Conservation (phyloP, 805 yeast genomes). For the Myxozyma mucilagina region DNA sequence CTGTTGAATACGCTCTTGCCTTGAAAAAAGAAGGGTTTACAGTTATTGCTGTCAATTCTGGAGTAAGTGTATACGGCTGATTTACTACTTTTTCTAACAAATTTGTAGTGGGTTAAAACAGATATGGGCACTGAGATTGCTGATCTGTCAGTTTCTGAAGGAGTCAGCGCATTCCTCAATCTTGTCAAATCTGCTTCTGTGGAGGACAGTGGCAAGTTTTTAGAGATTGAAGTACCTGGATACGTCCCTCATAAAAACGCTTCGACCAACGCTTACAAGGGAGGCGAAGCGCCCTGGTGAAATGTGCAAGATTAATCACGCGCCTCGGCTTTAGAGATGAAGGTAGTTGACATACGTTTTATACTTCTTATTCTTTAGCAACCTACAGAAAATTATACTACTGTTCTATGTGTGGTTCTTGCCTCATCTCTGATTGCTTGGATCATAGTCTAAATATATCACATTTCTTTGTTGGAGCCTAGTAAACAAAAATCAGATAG, state of each 20-base stretch:
- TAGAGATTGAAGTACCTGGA: background rate
- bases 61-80: background rate
- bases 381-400: too few relatives aligned
- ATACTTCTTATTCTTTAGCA: too few relatives aligned
- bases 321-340: too few relatives aligned
- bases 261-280: background rate
- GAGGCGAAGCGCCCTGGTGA: too few relatives aligned
- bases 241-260: background rate
- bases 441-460: too few relatives aligned
- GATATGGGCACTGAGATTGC: conserved; percentile 1
- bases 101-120: background rate
- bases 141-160: background rate
- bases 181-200: background rate
- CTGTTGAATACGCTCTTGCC: background rate
- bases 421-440: too few relatives aligned
- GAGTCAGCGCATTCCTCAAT: background rate
- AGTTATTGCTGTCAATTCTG: background rate
- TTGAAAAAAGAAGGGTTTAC: background rate
- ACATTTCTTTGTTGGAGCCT: too few relatives aligned
- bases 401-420: too few relatives aligned
- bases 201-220: background rate
- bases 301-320: too few relatives aligned
- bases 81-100: background rate
- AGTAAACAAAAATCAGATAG: too few relatives aligned
- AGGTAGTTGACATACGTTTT: too few relatives aligned